Evolutionary conservation across 1,139 yeast species (phyloP).

Genomic region (Blastobotrys aristatus): DNA sequence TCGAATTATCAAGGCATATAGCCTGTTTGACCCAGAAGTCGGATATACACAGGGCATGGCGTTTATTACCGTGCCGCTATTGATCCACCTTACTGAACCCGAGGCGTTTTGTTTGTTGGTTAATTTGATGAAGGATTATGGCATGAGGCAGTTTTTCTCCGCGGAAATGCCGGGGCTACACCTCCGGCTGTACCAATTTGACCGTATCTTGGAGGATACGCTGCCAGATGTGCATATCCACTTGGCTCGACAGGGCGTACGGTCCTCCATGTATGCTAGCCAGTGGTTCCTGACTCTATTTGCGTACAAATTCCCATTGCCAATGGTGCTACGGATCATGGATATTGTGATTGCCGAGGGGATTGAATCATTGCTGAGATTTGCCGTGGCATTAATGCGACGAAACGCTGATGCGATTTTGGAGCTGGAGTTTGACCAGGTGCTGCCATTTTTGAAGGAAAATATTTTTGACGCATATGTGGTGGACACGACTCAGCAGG

Average conservation of each 20-base stretch:
- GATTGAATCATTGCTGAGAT: slow-evolving; percentile 70
- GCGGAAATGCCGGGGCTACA: slow-evolving; percentile 95
- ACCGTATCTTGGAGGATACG: slow-evolving; percentile 66
- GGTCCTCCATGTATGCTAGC: slow-evolving; percentile 89
- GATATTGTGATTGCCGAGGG: slow-evolving; percentile 90
- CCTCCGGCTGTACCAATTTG: slow-evolving; percentile 80
- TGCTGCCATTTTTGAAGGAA: slow-evolving; percentile 72
- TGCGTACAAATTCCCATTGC: slow-evolving; percentile 87
- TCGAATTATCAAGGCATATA: slow-evolving; percentile 76
- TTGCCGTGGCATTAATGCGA: slow-evolving; percentile 72
- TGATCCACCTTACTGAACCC: slow-evolving; percentile 72
- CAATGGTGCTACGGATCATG: slow-evolving; percentile 73
- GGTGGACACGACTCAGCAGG: slow-evolving; percentile 25
- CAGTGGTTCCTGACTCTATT: slow-evolving; percentile 95
- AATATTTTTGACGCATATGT: slow-evolving; percentile 68
- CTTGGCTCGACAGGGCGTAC: slow-evolving; percentile 75
- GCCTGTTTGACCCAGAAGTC: slow-evolving; percentile 82
- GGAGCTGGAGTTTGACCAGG: slow-evolving; percentile 62
- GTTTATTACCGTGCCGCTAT: slow-evolving; percentile 77
- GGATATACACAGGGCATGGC: slow-evolving; percentile 99
- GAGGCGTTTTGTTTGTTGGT: slow-evolving; percentile 83
- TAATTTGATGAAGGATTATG: slow-evolving; percentile 78
- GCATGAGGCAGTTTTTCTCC: slow-evolving; percentile 66
- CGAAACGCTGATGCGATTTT: slow-evolving; percentile 59
- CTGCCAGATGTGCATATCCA: slow-evolving; percentile 70